phyloP scores from a whole-genome alignment of 345 rosid genomes.

The Eucalyptus brandiana region DNA sequence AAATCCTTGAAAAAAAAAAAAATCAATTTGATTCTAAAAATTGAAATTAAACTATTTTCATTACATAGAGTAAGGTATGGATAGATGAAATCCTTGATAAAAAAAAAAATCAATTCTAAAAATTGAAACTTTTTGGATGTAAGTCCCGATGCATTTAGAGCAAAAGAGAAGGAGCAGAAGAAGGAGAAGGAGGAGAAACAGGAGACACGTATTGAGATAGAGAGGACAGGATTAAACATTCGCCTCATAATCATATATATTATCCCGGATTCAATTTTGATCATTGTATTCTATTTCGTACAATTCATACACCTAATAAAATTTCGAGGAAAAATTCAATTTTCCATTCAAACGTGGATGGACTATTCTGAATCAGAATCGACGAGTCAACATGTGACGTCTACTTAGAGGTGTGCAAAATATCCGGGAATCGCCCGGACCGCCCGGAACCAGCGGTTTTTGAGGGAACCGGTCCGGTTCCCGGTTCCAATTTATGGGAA shows the following conservation, averaged over 20 bases:
- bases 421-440: accelerated
- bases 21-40: not conserved
- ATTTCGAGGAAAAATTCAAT: too few relatives aligned
- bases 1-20: not conserved
- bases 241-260: not conserved
- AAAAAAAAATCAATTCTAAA: not conserved
- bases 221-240: not conserved
- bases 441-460: accelerated
- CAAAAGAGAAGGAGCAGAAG: accelerated
- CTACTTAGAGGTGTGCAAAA: not conserved
- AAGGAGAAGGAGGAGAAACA: too few relatives aligned
- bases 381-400: accelerated
- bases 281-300: not conserved
- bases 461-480: too few relatives aligned
- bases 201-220: not conserved
- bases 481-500: too few relatives aligned
- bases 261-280: not conserved
- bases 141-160: not conserved
- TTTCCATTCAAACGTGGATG: too few relatives aligned
- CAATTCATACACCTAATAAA: not conserved
- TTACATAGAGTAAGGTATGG: not conserved
- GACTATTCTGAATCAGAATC: accelerated
- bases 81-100: not conserved
- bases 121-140: not conserved
- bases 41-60: not conserved